These are phyloP conservation scores for Candida vartiovaarae DNA, from an alignment of 805 yeast genomes.

Conservation along the genomic window DNA sequence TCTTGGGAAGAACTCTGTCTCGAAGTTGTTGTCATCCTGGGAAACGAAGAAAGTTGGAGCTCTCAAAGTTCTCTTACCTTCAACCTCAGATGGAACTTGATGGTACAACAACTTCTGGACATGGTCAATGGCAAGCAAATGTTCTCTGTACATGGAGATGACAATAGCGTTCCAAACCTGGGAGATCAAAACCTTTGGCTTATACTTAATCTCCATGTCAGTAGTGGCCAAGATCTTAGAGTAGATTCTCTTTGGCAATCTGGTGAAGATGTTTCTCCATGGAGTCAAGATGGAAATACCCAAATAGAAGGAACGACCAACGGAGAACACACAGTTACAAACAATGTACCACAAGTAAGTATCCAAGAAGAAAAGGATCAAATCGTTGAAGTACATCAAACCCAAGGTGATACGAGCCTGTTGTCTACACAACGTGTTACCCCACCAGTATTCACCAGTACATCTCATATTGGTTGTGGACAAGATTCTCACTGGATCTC, in stretches of 20 bases:
- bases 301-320: conserved; percentile 95
- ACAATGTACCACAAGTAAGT: conserved; percentile 98
- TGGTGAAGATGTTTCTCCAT: conserved; percentile 97
- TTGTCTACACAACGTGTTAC: conserved; percentile 63
- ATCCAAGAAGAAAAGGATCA: conserved; percentile 95
- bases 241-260: conserved; percentile 98
- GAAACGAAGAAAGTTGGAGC: conserved; percentile 98
- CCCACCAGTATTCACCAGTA: conserved; percentile 91
- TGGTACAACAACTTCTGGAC: conserved; percentile 96
- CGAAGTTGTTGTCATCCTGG: conserved; percentile 90
- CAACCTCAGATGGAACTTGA: conserved; percentile 97
- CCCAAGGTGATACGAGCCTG: conserved; percentile 89
- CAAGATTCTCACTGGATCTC: conserved; percentile 92
- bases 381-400: conserved; percentile 86
- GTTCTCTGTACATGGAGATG: conserved; percentile 99
- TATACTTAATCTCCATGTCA: conserved; percentile 98
- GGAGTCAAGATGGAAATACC: conserved; percentile 99
- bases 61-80: conserved; percentile 96
- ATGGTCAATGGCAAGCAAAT: conserved; percentile 94
- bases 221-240: conserved; percentile 96
- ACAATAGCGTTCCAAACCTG: conserved; percentile 99
- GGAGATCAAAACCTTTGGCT: conserved; percentile 95
- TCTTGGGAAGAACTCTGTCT: conserved; percentile 94
- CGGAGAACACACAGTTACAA: conserved; percentile 90
- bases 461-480: conserved; percentile 88